phyloP scores from a whole-genome alignment of 73 alveolate species.

The Paramecium primaurelia region DNA sequence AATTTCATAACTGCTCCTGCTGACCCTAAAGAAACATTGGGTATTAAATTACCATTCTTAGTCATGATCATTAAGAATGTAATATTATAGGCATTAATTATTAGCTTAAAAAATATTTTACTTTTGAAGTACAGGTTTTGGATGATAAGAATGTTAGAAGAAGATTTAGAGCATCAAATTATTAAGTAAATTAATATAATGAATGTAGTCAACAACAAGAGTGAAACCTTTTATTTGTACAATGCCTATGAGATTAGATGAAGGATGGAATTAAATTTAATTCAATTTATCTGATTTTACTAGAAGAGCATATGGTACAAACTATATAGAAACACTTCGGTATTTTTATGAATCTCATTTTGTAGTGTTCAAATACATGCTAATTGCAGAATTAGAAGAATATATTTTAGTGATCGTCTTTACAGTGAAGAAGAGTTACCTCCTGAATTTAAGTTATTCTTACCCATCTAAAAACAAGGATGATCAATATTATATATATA shows the following conservation, averaged over 20 bases:
- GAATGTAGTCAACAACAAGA: constrained; percentile 90
- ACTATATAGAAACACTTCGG: constrained; percentile 76
- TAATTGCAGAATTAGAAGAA: constrained; percentile 80
- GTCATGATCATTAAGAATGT: constrained; percentile 94
- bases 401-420: constrained; percentile 74
- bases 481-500: background rate
- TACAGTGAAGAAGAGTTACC: constrained; percentile 77
- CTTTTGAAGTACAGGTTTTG: constrained; percentile 96
- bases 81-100: background rate
- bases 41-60: constrained; percentile 95
- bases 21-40: constrained; percentile 93
- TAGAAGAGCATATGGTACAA: constrained; percentile 83
- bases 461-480: constrained; percentile 64
- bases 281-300: constrained; percentile 85
- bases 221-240: constrained; percentile 98
- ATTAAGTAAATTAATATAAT: constrained; percentile 80
- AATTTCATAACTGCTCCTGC: constrained; percentile 95
- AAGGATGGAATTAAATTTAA: constrained; percentile 86
- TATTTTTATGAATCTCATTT: background rate
- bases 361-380: constrained; percentile 77
- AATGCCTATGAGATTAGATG: constrained; percentile 87
- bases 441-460: constrained; percentile 80
- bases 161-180: constrained; percentile 97
- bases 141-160: constrained; percentile 98
- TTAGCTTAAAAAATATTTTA: constrained; percentile 92